Evolutionary conservation across 768 basidiomycete genomes (phyloP).

Genomic region (Vishniacozyma victoriae): DNA sequence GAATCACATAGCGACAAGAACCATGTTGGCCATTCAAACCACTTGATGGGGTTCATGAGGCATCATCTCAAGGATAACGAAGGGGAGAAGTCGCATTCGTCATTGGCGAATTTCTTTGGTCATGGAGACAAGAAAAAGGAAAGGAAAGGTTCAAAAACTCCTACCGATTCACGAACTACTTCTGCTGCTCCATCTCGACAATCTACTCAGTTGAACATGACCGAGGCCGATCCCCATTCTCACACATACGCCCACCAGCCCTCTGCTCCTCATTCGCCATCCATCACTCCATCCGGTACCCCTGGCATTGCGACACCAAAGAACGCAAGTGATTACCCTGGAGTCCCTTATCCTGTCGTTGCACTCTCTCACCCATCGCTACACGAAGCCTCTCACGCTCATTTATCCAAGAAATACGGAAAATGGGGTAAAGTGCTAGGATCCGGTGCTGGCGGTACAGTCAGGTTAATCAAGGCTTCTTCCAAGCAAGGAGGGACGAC

Average conservation of each 20-base stretch:
- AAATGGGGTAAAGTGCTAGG: constrained; percentile 97
- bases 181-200: constrained; percentile 29
- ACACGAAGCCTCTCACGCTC: constrained; percentile 50
- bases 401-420: constrained; percentile 96
- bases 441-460: constrained; percentile 96
- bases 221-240: constrained; percentile 5
- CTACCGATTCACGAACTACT: constrained; percentile 24
- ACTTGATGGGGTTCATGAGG: constrained; percentile 44
- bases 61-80: constrained; percentile 45
- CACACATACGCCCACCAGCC: not conserved
- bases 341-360: constrained; percentile 42
- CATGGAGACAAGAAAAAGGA: constrained; percentile 38
- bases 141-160: constrained; percentile 27
- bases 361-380: constrained; percentile 46
- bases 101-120: constrained; percentile 44
- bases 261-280: constrained; percentile 10
- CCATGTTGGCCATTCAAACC: constrained; percentile 32
- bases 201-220: constrained; percentile 20
- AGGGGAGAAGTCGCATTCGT: constrained; percentile 42
- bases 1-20: constrained; percentile 27
- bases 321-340: constrained; percentile 37
- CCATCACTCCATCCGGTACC: constrained; percentile 16
- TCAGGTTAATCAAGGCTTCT: constrained; percentile 84
- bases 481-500: constrained; percentile 73
- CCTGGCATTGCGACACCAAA: constrained; percentile 37